Evolutionary conservation across 2,329 filamentous ascomycete genomes (phyloP), one percentile per base, ranked within the genome.

Genomic region (Fusarium equiseti): DNA sequence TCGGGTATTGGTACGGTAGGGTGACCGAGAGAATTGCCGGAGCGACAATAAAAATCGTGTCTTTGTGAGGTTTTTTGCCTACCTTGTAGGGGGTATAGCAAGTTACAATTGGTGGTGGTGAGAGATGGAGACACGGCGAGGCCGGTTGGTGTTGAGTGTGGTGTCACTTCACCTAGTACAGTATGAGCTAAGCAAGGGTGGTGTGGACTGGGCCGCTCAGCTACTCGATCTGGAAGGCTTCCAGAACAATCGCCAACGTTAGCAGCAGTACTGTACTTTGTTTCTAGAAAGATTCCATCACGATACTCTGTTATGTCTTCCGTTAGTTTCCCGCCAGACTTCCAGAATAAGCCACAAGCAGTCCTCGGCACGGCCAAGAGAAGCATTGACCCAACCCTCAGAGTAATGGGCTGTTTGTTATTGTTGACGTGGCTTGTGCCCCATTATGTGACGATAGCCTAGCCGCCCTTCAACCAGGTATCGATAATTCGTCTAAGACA

Each of bases 51-150:
- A 62, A 27, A 51, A 57, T 57, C 43, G 58, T 56, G 42, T 55
- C 68, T 54, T 31, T 63, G 43, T 50, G 40, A 35, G 61, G 42
- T 48, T 70, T 60, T 50, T 32, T 59, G 22, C 46, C n/a, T 48
- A 44, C 31, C 50, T 60, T 50, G 29, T 64, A 46, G 51, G 51
- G 44, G 56, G 53, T 66, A 38, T n/a, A 38, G 35, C 35, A 38
- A 38, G 35, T 38, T 38, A 38, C 35, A 38, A 38, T 38, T 38
- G 35, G 35, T 57, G 59, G 58, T 70, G 61, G 62, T 75, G 73
- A 75, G 59, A 71, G 72, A 75, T 75, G 70, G 72, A 71, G 73
- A 73, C 72, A 71, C 73, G 73, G 73, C 72, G 73, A 75, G 61
- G 72, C 73, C 73, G 73, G 70, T 69, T 72, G 70, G 66, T 56